These are phyloP conservation scores for Arxiozyma slooffiae DNA, from an alignment of 1,139 yeast species.

Conservation along the genomic window DNA sequence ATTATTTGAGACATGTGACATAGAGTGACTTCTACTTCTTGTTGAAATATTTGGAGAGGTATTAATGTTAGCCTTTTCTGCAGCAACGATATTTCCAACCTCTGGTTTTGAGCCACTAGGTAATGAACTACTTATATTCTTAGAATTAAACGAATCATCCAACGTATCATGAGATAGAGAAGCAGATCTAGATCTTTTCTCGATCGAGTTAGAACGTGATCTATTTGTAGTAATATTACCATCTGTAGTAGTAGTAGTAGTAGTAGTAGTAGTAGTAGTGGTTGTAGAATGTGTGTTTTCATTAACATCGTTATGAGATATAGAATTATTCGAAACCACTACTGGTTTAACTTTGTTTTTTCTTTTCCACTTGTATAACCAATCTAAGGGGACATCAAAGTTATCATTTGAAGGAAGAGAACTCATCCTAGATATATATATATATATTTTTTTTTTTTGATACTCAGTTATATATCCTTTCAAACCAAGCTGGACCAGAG, in stretches of 20 bases:
- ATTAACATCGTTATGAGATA: background rate
- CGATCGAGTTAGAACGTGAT: background rate
- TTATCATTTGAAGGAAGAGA: background rate
- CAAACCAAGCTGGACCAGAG: too few species aligned
- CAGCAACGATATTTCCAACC: too few species aligned
- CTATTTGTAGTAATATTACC: background rate
- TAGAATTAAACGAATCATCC: background rate
- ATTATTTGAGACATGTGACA: background rate
- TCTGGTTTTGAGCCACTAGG: too few species aligned
- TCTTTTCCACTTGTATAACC: constrained; percentile 26
- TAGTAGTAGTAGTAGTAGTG: background rate
- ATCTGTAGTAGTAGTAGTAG: background rate
- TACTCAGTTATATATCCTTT: too few species aligned
- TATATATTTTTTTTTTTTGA: too few species aligned
- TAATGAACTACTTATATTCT: background rate
- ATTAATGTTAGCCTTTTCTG: background rate
- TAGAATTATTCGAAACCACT: constrained; percentile 1
- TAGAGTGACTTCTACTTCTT: background rate
- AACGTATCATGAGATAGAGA: constrained; percentile 7
- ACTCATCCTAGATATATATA: background rate
- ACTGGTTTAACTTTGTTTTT: constrained; percentile 5
- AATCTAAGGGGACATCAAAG: constrained; percentile 21
- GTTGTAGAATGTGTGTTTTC: background rate
- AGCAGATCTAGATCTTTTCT: constrained; percentile 6
- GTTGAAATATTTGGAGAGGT: background rate